A percentile compares a stretch with the other conserved stretches of the same genome.
Evolutionary conservation across 768 basidiomycete species (phyloP).

Genomic region (Trametes sanguinea): DNA sequence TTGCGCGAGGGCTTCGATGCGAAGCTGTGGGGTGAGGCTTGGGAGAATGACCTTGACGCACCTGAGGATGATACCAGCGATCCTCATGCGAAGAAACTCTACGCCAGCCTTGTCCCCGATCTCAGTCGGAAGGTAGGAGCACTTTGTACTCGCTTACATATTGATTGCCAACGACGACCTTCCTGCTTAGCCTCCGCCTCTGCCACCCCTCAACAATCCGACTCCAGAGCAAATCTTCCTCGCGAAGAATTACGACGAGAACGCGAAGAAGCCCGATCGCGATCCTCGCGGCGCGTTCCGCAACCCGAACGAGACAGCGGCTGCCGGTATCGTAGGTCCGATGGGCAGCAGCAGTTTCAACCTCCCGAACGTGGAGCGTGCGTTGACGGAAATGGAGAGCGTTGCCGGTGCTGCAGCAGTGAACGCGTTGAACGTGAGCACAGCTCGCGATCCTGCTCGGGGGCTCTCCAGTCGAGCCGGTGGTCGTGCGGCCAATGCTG

Average conservation of each 20-base stretch:
- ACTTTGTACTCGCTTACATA: slow-evolving; percentile 26
- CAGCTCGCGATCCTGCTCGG: slow-evolving; percentile 38
- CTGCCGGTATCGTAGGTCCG: slow-evolving; percentile 88
- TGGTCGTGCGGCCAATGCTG: slow-evolving; percentile 21
- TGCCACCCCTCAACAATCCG: slow-evolving; percentile 78
- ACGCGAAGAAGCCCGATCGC: slow-evolving; percentile 85
- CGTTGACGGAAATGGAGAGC: slow-evolving; percentile 85
- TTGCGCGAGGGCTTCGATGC: slow-evolving; percentile 91
- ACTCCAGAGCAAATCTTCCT: slow-evolving; percentile 92
- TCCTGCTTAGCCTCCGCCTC: slow-evolving; percentile 51
- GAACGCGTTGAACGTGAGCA: slow-evolving; percentile 33
- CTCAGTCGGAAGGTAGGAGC: slow-evolving; percentile 64
- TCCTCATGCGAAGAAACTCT: slow-evolving; percentile 65
- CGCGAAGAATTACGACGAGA: slow-evolving; percentile 87
- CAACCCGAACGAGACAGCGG: slow-evolving; percentile 62
- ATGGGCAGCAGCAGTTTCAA: slow-evolving; percentile 85
- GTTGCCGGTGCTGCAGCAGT: slow-evolving; percentile 40
- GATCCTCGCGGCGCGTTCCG: slow-evolving; percentile 90
- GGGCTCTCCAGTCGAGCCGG: slow-evolving; percentile 27
- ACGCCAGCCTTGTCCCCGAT: slow-evolving; percentile 71
- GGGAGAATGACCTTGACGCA: slow-evolving; percentile 65
- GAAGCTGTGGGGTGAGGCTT: slow-evolving; percentile 74
- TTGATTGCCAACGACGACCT: too few relatives aligned
- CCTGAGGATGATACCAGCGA: slow-evolving; percentile 45
- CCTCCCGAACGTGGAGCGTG: slow-evolving; percentile 86